These are phyloP conservation scores for Lactarius hatsudake DNA, from an alignment of 768 basidiomycete genomes.

Conservation along the genomic window DNA sequence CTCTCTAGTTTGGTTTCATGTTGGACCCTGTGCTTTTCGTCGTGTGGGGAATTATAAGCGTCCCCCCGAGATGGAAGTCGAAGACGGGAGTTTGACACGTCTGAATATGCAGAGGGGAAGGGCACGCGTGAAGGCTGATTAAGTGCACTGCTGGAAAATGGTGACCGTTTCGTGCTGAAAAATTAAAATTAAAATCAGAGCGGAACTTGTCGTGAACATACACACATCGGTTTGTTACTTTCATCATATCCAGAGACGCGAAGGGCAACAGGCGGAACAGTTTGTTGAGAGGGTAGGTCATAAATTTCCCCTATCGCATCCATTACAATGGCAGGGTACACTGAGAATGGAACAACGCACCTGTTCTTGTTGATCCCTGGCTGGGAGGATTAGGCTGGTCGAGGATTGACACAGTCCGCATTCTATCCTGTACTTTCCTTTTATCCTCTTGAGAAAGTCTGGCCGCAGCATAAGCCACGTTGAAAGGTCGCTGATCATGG, in stretches of 20 bases:
- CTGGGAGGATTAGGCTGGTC: background rate
- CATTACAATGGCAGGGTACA: background rate
- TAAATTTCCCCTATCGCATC: background rate
- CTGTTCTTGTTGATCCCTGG: slow-evolving; percentile 5
- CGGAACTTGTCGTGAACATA: background rate
- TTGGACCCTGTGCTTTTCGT: background rate
- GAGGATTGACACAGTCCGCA: slow-evolving; percentile 6
- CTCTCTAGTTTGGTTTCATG: slow-evolving; percentile 1
- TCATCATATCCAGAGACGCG: slow-evolving; percentile 16
- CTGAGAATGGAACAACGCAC: background rate
- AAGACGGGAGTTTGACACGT: slow-evolving; percentile 3
- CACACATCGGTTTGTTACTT: slow-evolving; percentile 10
- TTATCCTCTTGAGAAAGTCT: slow-evolving; percentile 51
- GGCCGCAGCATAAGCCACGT: slow-evolving; percentile 81
- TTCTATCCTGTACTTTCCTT: slow-evolving; percentile 11
- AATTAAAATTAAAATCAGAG: background rate
- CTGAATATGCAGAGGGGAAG: background rate
- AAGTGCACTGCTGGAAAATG: background rate
- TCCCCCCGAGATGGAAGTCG: background rate
- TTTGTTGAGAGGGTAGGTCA: slow-evolving; percentile 5
- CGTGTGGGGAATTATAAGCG: background rate
- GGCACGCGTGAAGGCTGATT: slow-evolving; percentile 6
- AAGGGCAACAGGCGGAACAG: slow-evolving; percentile 8
- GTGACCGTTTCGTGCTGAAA: slow-evolving; percentile 7
- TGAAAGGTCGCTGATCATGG: slow-evolving; percentile 77